Conservation (phyloP, 805 yeast species). For the Kodamaea kakaduensis region DNA sequence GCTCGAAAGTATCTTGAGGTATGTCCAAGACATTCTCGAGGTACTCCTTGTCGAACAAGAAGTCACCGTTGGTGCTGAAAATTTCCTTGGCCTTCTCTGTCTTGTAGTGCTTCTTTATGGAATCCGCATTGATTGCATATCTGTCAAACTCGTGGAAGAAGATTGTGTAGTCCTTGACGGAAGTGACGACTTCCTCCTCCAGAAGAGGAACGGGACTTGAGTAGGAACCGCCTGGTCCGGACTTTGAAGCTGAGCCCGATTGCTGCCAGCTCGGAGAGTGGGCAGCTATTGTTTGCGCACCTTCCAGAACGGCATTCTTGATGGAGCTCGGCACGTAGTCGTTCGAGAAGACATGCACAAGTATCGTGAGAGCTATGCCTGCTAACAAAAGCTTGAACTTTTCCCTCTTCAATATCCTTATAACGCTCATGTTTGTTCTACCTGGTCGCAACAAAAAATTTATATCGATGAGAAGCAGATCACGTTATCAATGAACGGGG, state of each 20-base stretch:
- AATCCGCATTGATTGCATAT: slow-evolving; percentile 34
- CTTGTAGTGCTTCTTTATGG: slow-evolving; percentile 41
- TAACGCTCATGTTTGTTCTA: slow-evolving; percentile 8
- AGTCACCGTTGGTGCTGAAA: slow-evolving; percentile 36
- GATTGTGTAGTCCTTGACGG: slow-evolving; percentile 21
- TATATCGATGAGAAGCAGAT: too few species aligned
- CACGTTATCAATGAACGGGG: too few species aligned
- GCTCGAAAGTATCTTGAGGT: slow-evolving; percentile 27
- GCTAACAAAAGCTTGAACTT: slow-evolving; percentile 9
- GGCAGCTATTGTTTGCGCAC: not conserved
- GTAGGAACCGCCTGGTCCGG: too few species aligned
- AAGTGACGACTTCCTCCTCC: not conserved
- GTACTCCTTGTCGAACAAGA: slow-evolving; percentile 45
- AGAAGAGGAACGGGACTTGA: too few species aligned
- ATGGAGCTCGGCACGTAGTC: slow-evolving; percentile 1
- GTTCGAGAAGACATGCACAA: slow-evolving; percentile 6
- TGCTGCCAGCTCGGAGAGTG: too few species aligned
- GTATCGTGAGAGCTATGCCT: slow-evolving; percentile 1
- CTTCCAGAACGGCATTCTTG: not conserved
- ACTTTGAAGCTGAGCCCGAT: too few species aligned
- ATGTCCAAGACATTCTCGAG: slow-evolving; percentile 41
- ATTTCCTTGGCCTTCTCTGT: slow-evolving; percentile 41
- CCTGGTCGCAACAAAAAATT: too few species aligned
- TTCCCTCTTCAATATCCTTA: slow-evolving; percentile 10
- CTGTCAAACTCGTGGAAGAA: slow-evolving; percentile 32